phyloP scores from a whole-genome alignment of 73 alveolate species.

The Loxodes magnus region DNA sequence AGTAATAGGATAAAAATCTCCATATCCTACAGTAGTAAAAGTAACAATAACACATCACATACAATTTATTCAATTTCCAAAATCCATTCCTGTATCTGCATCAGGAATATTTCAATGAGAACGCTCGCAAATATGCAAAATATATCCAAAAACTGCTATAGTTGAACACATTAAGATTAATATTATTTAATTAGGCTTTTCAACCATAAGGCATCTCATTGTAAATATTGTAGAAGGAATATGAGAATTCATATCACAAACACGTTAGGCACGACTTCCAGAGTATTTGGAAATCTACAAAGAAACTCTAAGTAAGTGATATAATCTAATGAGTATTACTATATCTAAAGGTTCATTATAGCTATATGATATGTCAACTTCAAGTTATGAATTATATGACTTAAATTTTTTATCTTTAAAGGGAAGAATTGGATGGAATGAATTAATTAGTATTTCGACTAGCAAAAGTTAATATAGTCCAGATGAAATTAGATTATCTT shows the following conservation, averaged over 20 bases:
- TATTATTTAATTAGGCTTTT: constrained; percentile 27
- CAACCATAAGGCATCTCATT: constrained; percentile 40
- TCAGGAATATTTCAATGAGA: constrained; percentile 6
- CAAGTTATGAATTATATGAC: background rate
- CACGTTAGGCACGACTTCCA: constrained; percentile 24
- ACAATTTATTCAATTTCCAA: constrained; percentile 5
- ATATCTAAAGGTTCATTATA: background rate
- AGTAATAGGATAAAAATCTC: constrained; percentile 32
- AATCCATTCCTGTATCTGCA: background rate
- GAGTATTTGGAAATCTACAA: constrained; percentile 2
- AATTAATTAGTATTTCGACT: background rate
- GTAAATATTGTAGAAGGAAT: constrained; percentile 36
- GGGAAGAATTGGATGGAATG: background rate
- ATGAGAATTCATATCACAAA: constrained; percentile 29
- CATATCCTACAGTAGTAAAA: constrained; percentile 45
- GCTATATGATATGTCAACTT: background rate
- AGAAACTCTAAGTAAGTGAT: constrained; percentile 4
- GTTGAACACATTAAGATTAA: constrained; percentile 16
- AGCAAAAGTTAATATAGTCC: background rate
- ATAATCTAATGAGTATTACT: background rate
- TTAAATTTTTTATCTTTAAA: background rate
- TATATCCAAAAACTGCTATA: constrained; percentile 24
- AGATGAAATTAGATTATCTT: background rate
- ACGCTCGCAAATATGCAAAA: constrained; percentile 29
- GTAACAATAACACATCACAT: constrained; percentile 38